A percentile compares a stretch with the other conserved stretches of the same genome.
These are phyloP conservation scores for Selaginella moellendorffii DNA, from an alignment of 75 land plant species.

Conservation along the genomic window DNA sequence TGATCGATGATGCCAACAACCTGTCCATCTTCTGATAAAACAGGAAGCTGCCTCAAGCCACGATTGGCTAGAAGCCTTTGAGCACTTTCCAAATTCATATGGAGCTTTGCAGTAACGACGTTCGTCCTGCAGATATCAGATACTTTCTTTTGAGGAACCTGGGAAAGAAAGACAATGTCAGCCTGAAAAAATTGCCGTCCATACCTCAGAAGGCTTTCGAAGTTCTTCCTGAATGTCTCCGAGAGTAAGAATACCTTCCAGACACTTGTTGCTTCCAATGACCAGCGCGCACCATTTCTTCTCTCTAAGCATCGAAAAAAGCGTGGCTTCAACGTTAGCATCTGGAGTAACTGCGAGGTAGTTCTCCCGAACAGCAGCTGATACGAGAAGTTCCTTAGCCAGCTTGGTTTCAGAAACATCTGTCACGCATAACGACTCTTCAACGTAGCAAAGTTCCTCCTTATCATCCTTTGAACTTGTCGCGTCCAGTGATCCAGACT, in stretches of 20 bases:
- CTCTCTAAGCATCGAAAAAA: slow-evolving; percentile 48
- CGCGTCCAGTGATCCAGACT: too few species aligned
- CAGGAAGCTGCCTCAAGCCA: slow-evolving; percentile 62
- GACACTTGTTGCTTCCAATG: slow-evolving; percentile 25
- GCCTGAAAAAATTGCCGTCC: too few species aligned
- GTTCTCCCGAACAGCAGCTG: slow-evolving; percentile 62
- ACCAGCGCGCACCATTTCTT: slow-evolving; percentile 82
- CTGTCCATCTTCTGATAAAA: slow-evolving; percentile 26
- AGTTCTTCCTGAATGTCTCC: slow-evolving; percentile 61
- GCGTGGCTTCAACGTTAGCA: slow-evolving; percentile 39
- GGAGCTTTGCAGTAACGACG: slow-evolving; percentile 41
- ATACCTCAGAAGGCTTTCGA: slow-evolving; percentile 5
- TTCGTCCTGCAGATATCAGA: slow-evolving; percentile 36
- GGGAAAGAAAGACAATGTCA: too few species aligned
- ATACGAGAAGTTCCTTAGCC: slow-evolving; percentile 43
- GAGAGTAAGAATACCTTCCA: slow-evolving; percentile 53
- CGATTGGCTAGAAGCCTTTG: slow-evolving; percentile 42
- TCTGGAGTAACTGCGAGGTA: slow-evolving; percentile 36
- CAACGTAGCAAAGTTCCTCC: slow-evolving; percentile 51
- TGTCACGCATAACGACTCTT: slow-evolving; percentile 63
- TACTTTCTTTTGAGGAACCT: slow-evolving; percentile 38
- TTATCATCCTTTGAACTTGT: slow-evolving; percentile 4
- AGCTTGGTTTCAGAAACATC: slow-evolving; percentile 25
- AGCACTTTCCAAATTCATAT: slow-evolving; percentile 46
- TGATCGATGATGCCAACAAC: slow-evolving; percentile 64